Evolutionary conservation across 441 rosid species (phyloP), one percentile per base, ranked within the genome.

Genomic region (Populus hybrid): DNA sequence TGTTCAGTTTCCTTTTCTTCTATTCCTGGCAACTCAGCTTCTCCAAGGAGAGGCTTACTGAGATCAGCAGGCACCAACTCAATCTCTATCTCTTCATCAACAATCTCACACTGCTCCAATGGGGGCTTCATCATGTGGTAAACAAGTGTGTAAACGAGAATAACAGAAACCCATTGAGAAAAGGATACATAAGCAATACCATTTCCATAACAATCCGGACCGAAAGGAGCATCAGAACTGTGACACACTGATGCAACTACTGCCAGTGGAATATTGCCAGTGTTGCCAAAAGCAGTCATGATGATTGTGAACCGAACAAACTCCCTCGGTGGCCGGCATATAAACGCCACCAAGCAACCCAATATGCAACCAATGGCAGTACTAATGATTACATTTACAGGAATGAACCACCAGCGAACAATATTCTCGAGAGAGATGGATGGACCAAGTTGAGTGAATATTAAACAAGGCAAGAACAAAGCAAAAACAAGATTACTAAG

Each of bases 101-200:
- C 90, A 79, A 92, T 76, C 82, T 95, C 98, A 68, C 92, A 88
- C 36, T 84, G 92, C 87, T 90, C 85, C 90, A 92, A 16, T 5
- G 99, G 93, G 31, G 98, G 98, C 79, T 93, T 97, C 98, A 92
- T 95, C 98, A 92, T 92, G 83, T 93, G 98, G 86, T 95, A 93
- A 76, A 93, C 99, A 72, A 93, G 87, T 7, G 98, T 92, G 76
- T 95, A 92, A 21, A 92, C 98, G 65, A 95, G 93, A 82, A 95
- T 91, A 69, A 93, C 97, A 35, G 99, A 90, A 12, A 95, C 95
- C 98, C 97, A 92, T 12, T 89, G 93, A 16, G 99, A 87, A 40
- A 95, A 92, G 2, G 97, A 93, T 6, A 95, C 99, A 79, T 93
- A 95, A 18, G 99, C 89, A 40, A 95, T 92, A 7, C 98, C 97